phyloP scores from a whole-genome alignment of 2,329 filamentous ascomycete species.

The Arthrobotrys iridis region DNA sequence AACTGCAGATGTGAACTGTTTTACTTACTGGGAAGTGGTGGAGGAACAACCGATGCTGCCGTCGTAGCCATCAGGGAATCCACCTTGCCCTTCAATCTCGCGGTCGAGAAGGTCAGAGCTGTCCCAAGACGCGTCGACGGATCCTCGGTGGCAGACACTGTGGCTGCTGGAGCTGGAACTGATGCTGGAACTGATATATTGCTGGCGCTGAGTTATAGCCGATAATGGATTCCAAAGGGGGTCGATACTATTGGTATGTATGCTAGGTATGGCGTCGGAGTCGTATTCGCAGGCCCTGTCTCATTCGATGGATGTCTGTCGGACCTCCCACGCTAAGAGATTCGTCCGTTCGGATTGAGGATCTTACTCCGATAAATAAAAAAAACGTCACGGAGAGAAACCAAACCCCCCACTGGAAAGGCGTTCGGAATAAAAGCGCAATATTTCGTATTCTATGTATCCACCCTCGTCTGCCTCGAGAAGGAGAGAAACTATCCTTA shows the following conservation, averaged over 20 bases:
- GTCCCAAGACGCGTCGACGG: constrained; percentile 50
- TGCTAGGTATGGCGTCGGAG: neutral
- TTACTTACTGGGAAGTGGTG: constrained; percentile 46
- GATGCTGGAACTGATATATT: too few relatives aligned
- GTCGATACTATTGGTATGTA: too few relatives aligned
- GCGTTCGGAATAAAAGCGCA: neutral
- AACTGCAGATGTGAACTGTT: neutral
- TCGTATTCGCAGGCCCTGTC: constrained; percentile 33
- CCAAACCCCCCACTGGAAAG: neutral
- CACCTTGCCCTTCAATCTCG: constrained; percentile 36
- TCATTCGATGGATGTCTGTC: constrained; percentile 26
- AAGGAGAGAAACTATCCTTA: neutral
- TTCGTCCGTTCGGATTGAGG: constrained; percentile 17
- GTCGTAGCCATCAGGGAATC: constrained; percentile 50
- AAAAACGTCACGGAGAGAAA: neutral
- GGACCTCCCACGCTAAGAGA: constrained; percentile 29
- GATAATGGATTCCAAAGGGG: neutral
- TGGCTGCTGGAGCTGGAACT: constrained; percentile 21
- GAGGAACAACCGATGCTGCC: constrained; percentile 30
- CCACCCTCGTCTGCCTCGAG: neutral
- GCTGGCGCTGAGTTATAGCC: too few relatives aligned
- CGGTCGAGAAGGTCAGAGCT: constrained; percentile 31
- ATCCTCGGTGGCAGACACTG: constrained; percentile 14
- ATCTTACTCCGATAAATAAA: constrained; percentile 5
- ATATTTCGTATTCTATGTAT: neutral